Conservation (phyloP, 2,329 filamentous ascomycete genomes). For the Stromatinia cepivora region DNA sequence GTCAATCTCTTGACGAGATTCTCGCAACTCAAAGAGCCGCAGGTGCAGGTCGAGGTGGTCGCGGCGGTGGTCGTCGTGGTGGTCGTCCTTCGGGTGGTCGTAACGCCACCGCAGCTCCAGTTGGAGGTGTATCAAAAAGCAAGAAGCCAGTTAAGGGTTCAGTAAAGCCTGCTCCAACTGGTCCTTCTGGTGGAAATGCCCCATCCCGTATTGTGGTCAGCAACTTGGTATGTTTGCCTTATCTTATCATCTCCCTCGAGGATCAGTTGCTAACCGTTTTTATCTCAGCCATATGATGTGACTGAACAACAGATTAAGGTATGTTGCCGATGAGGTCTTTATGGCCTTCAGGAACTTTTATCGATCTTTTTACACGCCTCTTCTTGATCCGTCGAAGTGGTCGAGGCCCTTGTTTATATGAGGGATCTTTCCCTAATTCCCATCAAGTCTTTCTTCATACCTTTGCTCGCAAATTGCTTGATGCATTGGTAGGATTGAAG, state of each 20-base stretch:
- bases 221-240: conserved; percentile 75
- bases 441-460: conserved; percentile 45
- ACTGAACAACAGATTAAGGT: conserved; percentile 98
- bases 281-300: conserved; percentile 82
- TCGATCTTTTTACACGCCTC: conserved; percentile 59
- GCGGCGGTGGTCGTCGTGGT: conserved; percentile 48
- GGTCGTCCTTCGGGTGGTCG: conserved; percentile 47
- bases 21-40: conserved; percentile 60
- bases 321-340: conserved; percentile 88
- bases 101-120: conserved; percentile 58
- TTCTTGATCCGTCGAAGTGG: conserved; percentile 22
- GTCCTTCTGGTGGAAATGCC: conserved; percentile 59
- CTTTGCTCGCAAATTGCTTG: conserved; percentile 36
- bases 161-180: conserved; percentile 64
- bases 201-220: conserved; percentile 82
- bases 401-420: conserved; percentile 17
- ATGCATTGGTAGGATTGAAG: conserved; percentile 49
- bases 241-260: background rate
- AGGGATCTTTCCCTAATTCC: conserved; percentile 31
- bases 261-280: conserved; percentile 22
- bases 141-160: conserved; percentile 60
- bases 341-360: conserved; percentile 66
- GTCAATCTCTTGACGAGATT: conserved; percentile 97
- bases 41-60: conserved; percentile 37
- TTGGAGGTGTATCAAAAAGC: conserved; percentile 82